phyloP scores from a whole-genome alignment of 2,329 filamentous ascomycete genomes.

The Ophiostoma ips region DNA sequence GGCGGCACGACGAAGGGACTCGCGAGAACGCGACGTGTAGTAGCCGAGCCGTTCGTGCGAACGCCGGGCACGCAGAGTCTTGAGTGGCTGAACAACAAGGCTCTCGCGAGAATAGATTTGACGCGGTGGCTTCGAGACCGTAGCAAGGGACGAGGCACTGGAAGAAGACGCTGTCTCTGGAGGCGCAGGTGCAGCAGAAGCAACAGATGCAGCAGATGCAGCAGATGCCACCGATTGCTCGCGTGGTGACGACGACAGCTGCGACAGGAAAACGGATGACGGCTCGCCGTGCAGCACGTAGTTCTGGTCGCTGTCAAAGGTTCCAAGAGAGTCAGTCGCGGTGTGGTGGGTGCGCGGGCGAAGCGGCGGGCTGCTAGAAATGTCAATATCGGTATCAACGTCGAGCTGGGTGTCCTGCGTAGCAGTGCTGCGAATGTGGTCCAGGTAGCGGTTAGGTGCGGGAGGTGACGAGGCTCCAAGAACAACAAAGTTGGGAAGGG shows the following conservation, averaged over 20 bases:
- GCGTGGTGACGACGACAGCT: constrained; percentile 15
- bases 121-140: constrained; percentile 21
- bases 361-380: constrained; percentile 7
- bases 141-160: constrained; percentile 18
- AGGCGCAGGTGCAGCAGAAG: not conserved
- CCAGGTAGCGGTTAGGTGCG: constrained; percentile 5
- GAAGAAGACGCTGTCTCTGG: constrained; percentile 5
- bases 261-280: constrained; percentile 19
- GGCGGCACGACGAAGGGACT: constrained; percentile 33
- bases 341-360: constrained; percentile 14
- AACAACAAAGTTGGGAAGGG: constrained; percentile 35
- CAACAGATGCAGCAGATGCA: not conserved
- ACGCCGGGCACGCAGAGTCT: constrained; percentile 28
- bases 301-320: constrained; percentile 32
- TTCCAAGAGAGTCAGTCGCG: constrained; percentile 21
- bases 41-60: constrained; percentile 36
- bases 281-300: constrained; percentile 37
- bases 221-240: not conserved
- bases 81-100: constrained; percentile 41
- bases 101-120: constrained; percentile 46
- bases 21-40: constrained; percentile 36
- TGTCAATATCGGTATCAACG: constrained; percentile 2
- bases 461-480: constrained; percentile 27
- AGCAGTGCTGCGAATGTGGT: not conserved
- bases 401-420: not conserved